phyloP scores from a whole-genome alignment of 768 basidiomycete species.

The Gloeostereum incarnatum region DNA sequence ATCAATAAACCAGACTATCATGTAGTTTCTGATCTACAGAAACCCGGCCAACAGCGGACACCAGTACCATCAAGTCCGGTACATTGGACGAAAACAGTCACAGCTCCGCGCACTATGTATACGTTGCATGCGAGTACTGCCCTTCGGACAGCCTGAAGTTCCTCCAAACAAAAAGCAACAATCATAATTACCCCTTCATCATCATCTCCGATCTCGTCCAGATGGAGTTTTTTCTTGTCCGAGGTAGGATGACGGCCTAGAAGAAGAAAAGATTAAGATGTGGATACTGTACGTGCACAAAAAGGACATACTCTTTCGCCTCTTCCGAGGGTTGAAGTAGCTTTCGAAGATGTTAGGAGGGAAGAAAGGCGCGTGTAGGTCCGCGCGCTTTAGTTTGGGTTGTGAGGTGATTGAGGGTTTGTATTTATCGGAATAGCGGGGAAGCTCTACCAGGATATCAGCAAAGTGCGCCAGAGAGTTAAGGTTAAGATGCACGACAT shows the following conservation, averaged over 20 bases:
- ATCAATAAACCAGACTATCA: too few species aligned
- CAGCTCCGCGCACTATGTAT: too few species aligned
- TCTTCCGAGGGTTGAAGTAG: constrained; percentile 72
- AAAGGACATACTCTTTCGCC: constrained; percentile 34
- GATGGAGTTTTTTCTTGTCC: constrained; percentile 37
- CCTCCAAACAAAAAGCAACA: too few species aligned
- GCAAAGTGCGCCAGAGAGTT: constrained; percentile 2
- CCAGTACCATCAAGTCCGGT: too few species aligned
- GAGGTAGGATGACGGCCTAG: constrained; percentile 18
- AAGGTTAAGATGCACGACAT: constrained; percentile 5
- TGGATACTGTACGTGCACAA: neutral
- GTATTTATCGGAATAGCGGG: constrained; percentile 82
- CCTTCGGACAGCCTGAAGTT: too few species aligned
- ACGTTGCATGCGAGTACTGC: too few species aligned
- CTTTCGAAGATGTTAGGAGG: constrained; percentile 67
- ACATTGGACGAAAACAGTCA: too few species aligned
- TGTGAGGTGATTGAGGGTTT: constrained; percentile 49
- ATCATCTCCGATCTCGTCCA: constrained; percentile 63
- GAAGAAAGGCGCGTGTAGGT: constrained; percentile 71
- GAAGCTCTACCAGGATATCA: too few species aligned
- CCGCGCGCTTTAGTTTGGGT: constrained; percentile 59
- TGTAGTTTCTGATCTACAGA: too few species aligned
- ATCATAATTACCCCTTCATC: constrained; percentile 56
- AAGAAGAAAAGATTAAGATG: constrained; percentile 1
- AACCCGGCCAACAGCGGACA: too few species aligned